Percentiles rank a stretch among this genome's conserved stretches.
Conservation (phyloP, 768 basidiomycete genomes). For the Paxillus involutus region DNA sequence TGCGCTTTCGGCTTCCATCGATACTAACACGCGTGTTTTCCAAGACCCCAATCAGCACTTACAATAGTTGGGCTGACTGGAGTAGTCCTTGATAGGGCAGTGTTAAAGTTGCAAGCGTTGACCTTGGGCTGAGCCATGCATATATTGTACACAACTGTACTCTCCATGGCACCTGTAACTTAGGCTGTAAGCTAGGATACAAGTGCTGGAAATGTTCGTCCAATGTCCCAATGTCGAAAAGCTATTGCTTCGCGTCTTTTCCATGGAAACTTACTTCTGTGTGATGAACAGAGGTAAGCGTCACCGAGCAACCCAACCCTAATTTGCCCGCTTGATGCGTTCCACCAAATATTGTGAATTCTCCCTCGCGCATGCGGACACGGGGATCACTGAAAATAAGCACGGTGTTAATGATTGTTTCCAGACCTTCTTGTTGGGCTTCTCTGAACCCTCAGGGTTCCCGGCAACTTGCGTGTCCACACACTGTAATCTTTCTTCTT, state of each 20-base stretch:
- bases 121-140: neutral
- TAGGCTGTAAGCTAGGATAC: too few relatives aligned
- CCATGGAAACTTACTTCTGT: slow-evolving; percentile 7
- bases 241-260: neutral
- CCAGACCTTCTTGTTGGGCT: neutral
- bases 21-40: slow-evolving; percentile 2
- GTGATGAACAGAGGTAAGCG: neutral
- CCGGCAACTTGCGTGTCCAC: neutral
- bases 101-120: neutral
- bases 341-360: neutral
- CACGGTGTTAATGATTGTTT: neutral
- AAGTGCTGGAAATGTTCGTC: slow-evolving; percentile 4
- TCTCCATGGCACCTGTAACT: neutral
- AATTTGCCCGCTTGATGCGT: neutral
- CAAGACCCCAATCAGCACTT: neutral
- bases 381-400: slow-evolving; percentile 1
- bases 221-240: neutral
- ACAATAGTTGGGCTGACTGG: neutral
- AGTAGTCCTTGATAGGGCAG: neutral
- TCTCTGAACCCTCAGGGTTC: neutral
- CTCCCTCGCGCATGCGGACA: slow-evolving; percentile 1
- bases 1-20: slow-evolving; percentile 1
- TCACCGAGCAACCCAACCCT: too few relatives aligned
- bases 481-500: neutral
- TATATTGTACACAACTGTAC: neutral